Evolutionary conservation across 306 rosid species (phyloP), one percentile per base, ranked within the genome.

Genomic region (Styphnolobium japonicum): DNA sequence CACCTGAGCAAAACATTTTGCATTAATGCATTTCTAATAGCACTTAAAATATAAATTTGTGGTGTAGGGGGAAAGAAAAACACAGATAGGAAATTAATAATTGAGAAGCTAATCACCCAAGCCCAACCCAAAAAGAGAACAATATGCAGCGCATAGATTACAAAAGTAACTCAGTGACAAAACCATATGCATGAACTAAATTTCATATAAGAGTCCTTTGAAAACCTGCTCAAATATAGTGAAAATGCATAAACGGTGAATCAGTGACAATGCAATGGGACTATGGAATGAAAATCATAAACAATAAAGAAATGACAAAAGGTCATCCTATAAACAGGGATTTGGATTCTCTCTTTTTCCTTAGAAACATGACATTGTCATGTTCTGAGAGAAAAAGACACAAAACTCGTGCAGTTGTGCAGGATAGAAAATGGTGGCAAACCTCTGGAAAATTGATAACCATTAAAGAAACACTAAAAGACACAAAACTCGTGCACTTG

Each of bases 1-100:
- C 72, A 90, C 97, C 96, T 92, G 90, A 63, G 67, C 49, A 67
- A 66, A 55, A 29, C 46, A 73, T 22, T 83, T 51, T 42, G 56
- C 45, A 43, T 48, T 29, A 70, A 6, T 1, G 22, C 39, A 18
- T 64, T 64, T 15, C 70, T 29, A 34, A 29, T 29, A 67, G 42
- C 27, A 58, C 63, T 55, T 27, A 5, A 43, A 40, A 52, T 42
- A 42, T 40, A 36, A 43, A n/a, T 45, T 70, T 46, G 56, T 14
- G 12, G 56, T 15, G 40, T 7, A 25, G 27, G 19, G 19, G 40
- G 39, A 43, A 52, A 36, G 11, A 53, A 42, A 55, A 43, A 12
- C 75, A 39, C 23, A 77, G 21, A 45, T 10, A 42, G 7, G 12
- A 66, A 66, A 46, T 36, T 14, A 67, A 43, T 58, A 67, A 25